A percentile compares a stretch with the other conserved stretches of the same genome.
Evolutionary conservation across 2,329 filamentous ascomycete genomes (phyloP).

Genomic region (Ilyonectria sp.): DNA sequence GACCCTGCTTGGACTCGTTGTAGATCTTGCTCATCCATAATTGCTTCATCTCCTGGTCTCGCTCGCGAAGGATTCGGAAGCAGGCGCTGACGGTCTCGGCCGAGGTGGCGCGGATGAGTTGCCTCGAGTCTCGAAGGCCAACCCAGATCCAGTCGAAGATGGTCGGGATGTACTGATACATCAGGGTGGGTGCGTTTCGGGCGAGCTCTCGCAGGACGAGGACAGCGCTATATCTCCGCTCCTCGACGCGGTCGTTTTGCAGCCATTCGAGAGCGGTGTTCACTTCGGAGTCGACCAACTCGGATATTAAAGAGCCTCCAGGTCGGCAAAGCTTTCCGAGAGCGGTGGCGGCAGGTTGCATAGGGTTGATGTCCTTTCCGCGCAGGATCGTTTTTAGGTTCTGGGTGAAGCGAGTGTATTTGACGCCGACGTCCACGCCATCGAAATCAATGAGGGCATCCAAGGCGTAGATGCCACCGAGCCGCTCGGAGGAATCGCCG

Average conservation of each 20-base stretch:
- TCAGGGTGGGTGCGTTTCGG: slow-evolving; percentile 92
- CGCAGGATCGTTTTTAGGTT: slow-evolving; percentile 90
- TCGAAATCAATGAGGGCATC: slow-evolving; percentile 97
- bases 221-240: slow-evolving; percentile 92
- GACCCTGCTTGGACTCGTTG: slow-evolving; percentile 84
- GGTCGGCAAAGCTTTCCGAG: slow-evolving; percentile 92
- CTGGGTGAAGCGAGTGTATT: slow-evolving; percentile 94
- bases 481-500: slow-evolving; percentile 87
- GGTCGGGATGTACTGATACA: slow-evolving; percentile 95
- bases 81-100: slow-evolving; percentile 95
- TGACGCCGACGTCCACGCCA: slow-evolving; percentile 91
- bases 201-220: slow-evolving; percentile 92
- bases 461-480: slow-evolving; percentile 92
- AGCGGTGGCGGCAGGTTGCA: slow-evolving; percentile 90
- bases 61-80: slow-evolving; percentile 94
- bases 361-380: slow-evolving; percentile 91
- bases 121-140: slow-evolving; percentile 88
- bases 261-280: slow-evolving; percentile 97
- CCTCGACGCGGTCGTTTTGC: slow-evolving; percentile 94
- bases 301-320: slow-evolving; percentile 93
- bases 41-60: slow-evolving; percentile 89
- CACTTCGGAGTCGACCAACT: slow-evolving; percentile 96
- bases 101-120: slow-evolving; percentile 92
- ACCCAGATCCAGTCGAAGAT: slow-evolving; percentile 98
- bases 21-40: slow-evolving; percentile 94